A percentile compares a stretch with the other conserved stretches of the same genome.
These are phyloP conservation scores for Coprinopsis sp. DNA, from an alignment of 768 basidiomycete species.

Conservation along the genomic window DNA sequence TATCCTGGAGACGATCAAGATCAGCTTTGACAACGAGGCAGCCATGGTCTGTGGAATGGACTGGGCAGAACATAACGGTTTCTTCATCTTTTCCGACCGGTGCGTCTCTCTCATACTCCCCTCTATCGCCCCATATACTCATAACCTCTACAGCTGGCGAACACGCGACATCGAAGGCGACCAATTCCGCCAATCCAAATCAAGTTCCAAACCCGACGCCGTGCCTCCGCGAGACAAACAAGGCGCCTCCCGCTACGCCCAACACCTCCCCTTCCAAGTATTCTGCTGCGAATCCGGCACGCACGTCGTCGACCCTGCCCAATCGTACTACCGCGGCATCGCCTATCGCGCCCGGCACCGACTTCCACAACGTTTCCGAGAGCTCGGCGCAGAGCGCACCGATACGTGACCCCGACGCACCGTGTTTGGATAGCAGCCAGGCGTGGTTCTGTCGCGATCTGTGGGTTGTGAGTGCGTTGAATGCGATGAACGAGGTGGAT, in stretches of 20 bases:
- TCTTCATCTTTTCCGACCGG: conserved; percentile 98
- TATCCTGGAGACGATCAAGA: conserved; percentile 91
- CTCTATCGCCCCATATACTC: conserved; percentile 1
- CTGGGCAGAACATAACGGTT: conserved; percentile 96
- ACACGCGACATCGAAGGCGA: conserved; percentile 98
- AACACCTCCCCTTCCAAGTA: conserved; percentile 95
- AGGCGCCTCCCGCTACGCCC: conserved; percentile 78
- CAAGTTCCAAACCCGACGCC: conserved; percentile 82
- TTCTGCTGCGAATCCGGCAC: conserved; percentile 99
- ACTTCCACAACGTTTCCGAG: conserved; percentile 83
- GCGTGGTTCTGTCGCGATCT: conserved; percentile 98
- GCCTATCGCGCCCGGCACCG: conserved; percentile 75
- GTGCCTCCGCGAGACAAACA: conserved; percentile 87
- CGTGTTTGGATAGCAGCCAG: conserved; percentile 93
- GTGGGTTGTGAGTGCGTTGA: conserved; percentile 85
- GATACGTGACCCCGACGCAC: conserved; percentile 67
- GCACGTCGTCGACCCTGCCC: conserved; percentile 92
- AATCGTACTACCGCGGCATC: conserved; percentile 92
- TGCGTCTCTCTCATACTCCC: conserved; percentile 30
- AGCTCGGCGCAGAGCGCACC: conserved; percentile 53
- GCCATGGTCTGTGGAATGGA: conserved; percentile 99
- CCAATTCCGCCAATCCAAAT: conserved; percentile 95
- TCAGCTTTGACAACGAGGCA: conserved; percentile 86
- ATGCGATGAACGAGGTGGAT: conserved; percentile 61
- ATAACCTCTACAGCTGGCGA: conserved; percentile 63